Evolutionary conservation across 371 early-diverging fungal species (phyloP).

Genomic region (Gilbertella persicaria): DNA sequence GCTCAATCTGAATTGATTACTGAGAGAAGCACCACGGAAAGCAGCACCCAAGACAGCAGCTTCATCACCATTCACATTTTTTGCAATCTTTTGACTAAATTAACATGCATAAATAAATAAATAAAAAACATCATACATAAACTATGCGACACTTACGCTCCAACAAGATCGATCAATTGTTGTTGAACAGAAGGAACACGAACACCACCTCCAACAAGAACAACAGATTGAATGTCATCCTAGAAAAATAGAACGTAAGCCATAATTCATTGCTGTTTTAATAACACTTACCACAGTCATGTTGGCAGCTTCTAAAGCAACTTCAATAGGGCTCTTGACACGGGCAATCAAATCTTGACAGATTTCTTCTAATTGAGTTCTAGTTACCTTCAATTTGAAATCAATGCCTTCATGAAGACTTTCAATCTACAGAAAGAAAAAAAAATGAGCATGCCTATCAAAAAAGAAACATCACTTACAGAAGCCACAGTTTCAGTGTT

Average conservation of each 20-base stretch:
- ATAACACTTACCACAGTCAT: constrained; percentile 63
- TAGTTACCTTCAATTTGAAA: constrained; percentile 76
- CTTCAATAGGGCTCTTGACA: constrained; percentile 72
- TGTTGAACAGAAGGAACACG: constrained; percentile 87
- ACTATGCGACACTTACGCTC: constrained; percentile 67
- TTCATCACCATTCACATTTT: constrained; percentile 95
- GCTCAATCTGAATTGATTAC: constrained; percentile 83
- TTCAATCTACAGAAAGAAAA: constrained; percentile 66
- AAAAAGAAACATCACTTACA: constrained; percentile 40
- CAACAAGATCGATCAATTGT: constrained; percentile 68
- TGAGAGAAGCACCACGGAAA: constrained; percentile 86
- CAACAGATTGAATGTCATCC: constrained; percentile 78
- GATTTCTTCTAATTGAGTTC: constrained; percentile 74
- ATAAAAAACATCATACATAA: too few relatives aligned
- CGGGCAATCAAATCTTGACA: constrained; percentile 70
- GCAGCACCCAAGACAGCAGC: constrained; percentile 94
- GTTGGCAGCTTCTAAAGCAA: constrained; percentile 67
- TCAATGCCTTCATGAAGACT: constrained; percentile 85
- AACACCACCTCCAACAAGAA: constrained; percentile 94
- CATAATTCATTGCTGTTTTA: too few relatives aligned
- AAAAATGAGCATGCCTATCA: background rate
- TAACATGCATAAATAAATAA: too few relatives aligned
- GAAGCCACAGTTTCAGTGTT: constrained; percentile 87
- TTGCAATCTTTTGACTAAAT: constrained; percentile 78
- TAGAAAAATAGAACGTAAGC: constrained; percentile 3